These are phyloP conservation scores for Curvularia eragrostidis DNA, from an alignment of 2,329 filamentous ascomycete genomes.

Conservation along the genomic window DNA sequence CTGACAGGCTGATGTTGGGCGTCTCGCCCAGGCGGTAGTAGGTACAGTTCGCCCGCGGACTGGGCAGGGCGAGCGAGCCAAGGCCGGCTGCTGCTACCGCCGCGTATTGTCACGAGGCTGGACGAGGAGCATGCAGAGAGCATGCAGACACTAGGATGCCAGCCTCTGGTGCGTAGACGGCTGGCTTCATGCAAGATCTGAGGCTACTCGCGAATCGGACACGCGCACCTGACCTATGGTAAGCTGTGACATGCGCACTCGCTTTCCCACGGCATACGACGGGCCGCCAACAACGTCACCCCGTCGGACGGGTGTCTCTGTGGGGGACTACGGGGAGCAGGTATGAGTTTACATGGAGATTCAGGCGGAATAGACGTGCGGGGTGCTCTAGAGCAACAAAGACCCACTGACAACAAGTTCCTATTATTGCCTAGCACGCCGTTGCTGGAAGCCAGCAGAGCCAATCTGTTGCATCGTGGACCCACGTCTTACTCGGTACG, in stretches of 20 bases:
- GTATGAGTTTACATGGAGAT: slow-evolving; percentile 18
- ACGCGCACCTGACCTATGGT: slow-evolving; percentile 35
- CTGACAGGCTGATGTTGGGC: slow-evolving; percentile 13
- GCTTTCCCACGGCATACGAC: slow-evolving; percentile 44
- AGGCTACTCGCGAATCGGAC: slow-evolving; percentile 21
- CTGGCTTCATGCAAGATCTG: slow-evolving; percentile 32
- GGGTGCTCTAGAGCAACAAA: slow-evolving; percentile 19
- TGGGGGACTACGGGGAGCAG: slow-evolving; percentile 10
- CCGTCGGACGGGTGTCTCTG: slow-evolving; percentile 7
- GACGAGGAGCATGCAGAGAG: too few species aligned
- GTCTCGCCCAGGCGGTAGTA: slow-evolving; percentile 17
- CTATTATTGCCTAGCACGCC: slow-evolving; percentile 9
- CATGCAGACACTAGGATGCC: slow-evolving; percentile 4
- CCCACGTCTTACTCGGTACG: slow-evolving; percentile 11
- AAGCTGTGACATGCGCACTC: slow-evolving; percentile 28
- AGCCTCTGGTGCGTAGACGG: slow-evolving; percentile 1
- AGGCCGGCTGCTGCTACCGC: slow-evolving; percentile 6
- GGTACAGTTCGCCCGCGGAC: slow-evolving; percentile 5
- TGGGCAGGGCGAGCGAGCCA: not conserved
- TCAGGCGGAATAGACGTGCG: slow-evolving; percentile 16
- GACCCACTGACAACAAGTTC: slow-evolving; percentile 7
- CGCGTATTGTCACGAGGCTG: not conserved
- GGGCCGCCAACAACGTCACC: slow-evolving; percentile 29
- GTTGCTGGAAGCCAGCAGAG: slow-evolving; percentile 1
- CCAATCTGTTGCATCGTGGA: slow-evolving; percentile 7